Base-by-base conservation (phyloP, 2,329 filamentous ascomycete genomes). In the Stagonosporopsis vannaccii region DNA sequence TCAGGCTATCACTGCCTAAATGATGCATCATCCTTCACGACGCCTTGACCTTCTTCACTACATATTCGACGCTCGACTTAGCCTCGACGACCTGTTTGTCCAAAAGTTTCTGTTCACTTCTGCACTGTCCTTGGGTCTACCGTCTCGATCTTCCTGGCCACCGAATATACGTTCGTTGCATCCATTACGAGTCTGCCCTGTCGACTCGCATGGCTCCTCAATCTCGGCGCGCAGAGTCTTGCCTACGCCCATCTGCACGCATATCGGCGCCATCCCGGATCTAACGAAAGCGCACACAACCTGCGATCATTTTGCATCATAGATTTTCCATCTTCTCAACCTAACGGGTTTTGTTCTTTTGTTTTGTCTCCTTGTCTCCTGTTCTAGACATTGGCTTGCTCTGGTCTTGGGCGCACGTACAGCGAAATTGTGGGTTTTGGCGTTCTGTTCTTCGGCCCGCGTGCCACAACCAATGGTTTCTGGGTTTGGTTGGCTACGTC, bases 251-350 rank as follows among this genome's bases (percentile, higher is more conserved):
- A 71, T 73, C 67, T 73, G 69, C 59, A 72, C 67, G 65, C 70
- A 73, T 69, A 67, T 70, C 59, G 66, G 71, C 69, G 67, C 68
- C 67, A 45, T 59, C 63, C 64, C 59, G 66, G 71, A 73, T 75
- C 66, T 73, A 57, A 74, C 59, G 71, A 75, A 73, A 75, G 68
- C 60, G 65, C 68, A 70, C 57, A 65, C 65, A 50, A 61, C 63
- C 66, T 70, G 69, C 68, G 66, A 71, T 63, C 66, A 73, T 73
- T 60, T 68, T 74, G 72, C 72, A 76, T 73, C 68, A 74, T 76
- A 76, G 73, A 76, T 68, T 75, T 73, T 61, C 51, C 67, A 47
- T 39, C 23, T 50, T 47, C 30, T 48, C 36, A 28, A 36, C 42
- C 36, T 23, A 42, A 46, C 37, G 62, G 47, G 39, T 37, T 59